These are phyloP conservation scores for Acaromyces ingoldii DNA, from an alignment of 1,284 basidiomycete species.

Conservation along the genomic window DNA sequence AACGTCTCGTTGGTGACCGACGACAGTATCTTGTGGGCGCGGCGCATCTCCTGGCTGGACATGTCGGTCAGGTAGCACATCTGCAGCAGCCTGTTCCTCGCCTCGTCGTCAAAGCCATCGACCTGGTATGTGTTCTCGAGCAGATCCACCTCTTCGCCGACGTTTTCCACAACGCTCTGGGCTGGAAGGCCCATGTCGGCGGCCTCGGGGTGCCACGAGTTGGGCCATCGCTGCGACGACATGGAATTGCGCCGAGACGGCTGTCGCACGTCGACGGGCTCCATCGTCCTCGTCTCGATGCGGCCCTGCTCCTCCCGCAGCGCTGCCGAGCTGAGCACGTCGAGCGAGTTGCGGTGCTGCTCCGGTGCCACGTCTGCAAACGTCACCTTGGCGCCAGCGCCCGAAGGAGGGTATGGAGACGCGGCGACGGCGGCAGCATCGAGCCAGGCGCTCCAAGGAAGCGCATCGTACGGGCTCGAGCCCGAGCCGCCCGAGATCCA, in stretches of 20 bases:
- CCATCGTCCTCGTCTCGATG: not conserved
- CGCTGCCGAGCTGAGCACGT: not conserved
- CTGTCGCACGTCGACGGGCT: not conserved
- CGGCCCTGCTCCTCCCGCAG: not conserved
- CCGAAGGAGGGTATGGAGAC: not conserved
- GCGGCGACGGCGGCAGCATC: not conserved
- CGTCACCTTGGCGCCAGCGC: too few species aligned
- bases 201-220: not conserved
- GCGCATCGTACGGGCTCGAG: not conserved
- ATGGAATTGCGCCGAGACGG: not conserved
- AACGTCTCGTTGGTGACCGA: not conserved
- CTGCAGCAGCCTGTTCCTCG: not conserved
- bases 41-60: not conserved
- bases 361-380: too few species aligned
- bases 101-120: not conserved
- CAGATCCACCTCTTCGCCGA: not conserved
- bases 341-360: not conserved
- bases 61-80: not conserved
- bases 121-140: conserved; percentile 4
- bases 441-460: too few species aligned
- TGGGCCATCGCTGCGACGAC: conserved; percentile 2
- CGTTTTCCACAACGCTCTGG: not conserved
- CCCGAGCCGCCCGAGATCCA: not conserved
- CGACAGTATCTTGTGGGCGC: not conserved
- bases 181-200: not conserved